Evolutionary conservation across 352 stramenopile genomes (phyloP), one percentile per base, ranked within the genome.

Genomic region (Globisporangium splendens): DNA sequence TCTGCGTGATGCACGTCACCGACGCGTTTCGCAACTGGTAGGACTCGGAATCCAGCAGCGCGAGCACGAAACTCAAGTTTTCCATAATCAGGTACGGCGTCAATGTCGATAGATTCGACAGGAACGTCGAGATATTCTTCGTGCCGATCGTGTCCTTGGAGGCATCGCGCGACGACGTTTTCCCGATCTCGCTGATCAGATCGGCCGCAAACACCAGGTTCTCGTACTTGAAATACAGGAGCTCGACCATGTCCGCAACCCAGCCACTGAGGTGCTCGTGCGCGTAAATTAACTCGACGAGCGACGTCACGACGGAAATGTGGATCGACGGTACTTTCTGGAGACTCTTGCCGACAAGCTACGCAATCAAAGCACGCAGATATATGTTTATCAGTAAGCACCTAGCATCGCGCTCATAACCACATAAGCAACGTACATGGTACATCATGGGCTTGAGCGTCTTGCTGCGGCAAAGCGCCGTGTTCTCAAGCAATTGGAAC

Each of bases 11-110:
- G 44, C 77, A 89, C n/a, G 81, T 87, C 18, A 89, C 81, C 5
- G 76, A 80, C 47, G 81, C 79, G 39, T 91, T 93, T 4, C 84
- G 70, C 3, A 91, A 62, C 43, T 88, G 79, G 55, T 93, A 93
- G 8, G 76, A 82, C 63, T 93, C 84, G 3, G 79, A 85, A 50
- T 91, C 80, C 10, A 90, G 66, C 14, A 93, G 74, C 6, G 76
- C 79, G 33, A 93, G 62, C 38, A 93, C 76, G 31, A 93, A 90
- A 13, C 75, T 86, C 49, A 91, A 60, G 54, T 93, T 91, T 10
- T 78, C 79, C 55, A 89, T 82, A 48, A 91, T 83, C 47, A 91
- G 62, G 20, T 75, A 75, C 6, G 84, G 84, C 8, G 76, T 88
- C 3, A 79, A 69, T 1, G 72, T 86, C 14, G 84, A 82, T 14